Evolutionary conservation across 768 basidiomycete species (phyloP).

Genomic region (Rhodosporidiobolus odoratus): DNA sequence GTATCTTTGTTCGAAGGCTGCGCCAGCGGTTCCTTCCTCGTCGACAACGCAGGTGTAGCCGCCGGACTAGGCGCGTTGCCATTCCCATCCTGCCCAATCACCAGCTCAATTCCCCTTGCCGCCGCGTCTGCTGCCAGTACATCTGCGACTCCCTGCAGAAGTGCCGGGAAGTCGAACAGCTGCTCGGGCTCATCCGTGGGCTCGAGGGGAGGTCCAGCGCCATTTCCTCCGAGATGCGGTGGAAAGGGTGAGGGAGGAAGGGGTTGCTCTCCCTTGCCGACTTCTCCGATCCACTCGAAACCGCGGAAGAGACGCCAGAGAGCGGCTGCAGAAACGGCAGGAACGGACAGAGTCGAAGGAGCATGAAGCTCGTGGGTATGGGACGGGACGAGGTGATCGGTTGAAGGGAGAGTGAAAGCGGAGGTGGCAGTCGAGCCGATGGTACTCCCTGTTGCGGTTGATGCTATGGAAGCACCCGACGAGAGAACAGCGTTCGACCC

Average conservation of each 20-base stretch:
- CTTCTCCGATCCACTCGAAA: conserved; percentile 40
- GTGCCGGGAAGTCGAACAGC: conserved; percentile 38
- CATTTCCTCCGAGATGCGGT: background rate
- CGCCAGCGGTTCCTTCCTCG: background rate
- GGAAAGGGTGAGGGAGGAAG: conserved; percentile 9
- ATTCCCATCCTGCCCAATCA: conserved; percentile 32
- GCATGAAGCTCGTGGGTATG: conserved; percentile 41
- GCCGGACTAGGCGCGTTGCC: conserved; percentile 33
- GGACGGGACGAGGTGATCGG: conserved; percentile 15
- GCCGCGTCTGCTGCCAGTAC: conserved; percentile 36
- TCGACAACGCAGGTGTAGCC: conserved; percentile 13
- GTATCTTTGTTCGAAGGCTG: background rate
- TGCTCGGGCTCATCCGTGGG: conserved; percentile 13
- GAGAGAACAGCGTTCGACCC: conserved; percentile 15
- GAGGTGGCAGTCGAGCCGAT: conserved; percentile 6
- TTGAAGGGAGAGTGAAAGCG: conserved; percentile 5
- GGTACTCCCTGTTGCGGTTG: conserved; percentile 18
- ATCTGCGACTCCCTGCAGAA: conserved; percentile 41
- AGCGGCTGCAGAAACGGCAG: conserved; percentile 39
- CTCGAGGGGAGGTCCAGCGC: conserved; percentile 8
- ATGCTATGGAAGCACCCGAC: conserved; percentile 26
- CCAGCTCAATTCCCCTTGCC: conserved; percentile 38
- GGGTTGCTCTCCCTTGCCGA: conserved; percentile 32
- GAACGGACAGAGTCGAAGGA: conserved; percentile 39
- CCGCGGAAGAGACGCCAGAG: conserved; percentile 41